Percentiles rank a stretch among this genome's conserved stretches.
phyloP scores from a whole-genome alignment of 1,284 basidiomycete species.

The Boletellus sp. region DNA sequence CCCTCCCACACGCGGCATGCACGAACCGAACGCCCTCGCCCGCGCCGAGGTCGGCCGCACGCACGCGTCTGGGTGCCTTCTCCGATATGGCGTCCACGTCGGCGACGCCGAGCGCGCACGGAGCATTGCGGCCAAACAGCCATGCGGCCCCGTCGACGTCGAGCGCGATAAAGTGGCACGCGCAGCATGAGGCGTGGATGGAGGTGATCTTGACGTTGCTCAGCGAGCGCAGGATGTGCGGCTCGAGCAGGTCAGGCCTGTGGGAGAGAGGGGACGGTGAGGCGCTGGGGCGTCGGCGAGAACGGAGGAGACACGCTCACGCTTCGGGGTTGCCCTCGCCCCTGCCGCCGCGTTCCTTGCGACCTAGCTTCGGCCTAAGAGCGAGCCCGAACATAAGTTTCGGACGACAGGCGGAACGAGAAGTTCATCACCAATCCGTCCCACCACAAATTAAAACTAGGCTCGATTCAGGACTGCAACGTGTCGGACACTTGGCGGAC shows the following conservation, averaged over 20 bases:
- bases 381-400: too few relatives aligned
- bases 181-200: constrained; percentile 68
- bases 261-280: constrained; percentile 1
- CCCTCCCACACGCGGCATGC: constrained; percentile 76
- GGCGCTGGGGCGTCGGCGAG: background rate
- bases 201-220: constrained; percentile 74
- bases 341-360: constrained; percentile 54
- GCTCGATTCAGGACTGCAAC: constrained; percentile 14
- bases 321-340: constrained; percentile 43
- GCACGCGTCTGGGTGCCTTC: constrained; percentile 64
- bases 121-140: constrained; percentile 81
- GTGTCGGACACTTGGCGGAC: constrained; percentile 13
- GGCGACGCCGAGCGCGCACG: constrained; percentile 53
- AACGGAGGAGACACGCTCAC: constrained; percentile 21
- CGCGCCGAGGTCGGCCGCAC: constrained; percentile 60
- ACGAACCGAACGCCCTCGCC: constrained; percentile 65
- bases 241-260: constrained; percentile 75
- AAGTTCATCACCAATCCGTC: constrained; percentile 76
- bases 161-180: constrained; percentile 73
- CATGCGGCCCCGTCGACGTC: constrained; percentile 79
- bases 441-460: constrained; percentile 82
- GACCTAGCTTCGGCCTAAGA: constrained; percentile 63
- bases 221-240: constrained; percentile 85
- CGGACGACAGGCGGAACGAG: constrained; percentile 41
- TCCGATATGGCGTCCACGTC: constrained; percentile 62